Conservation (phyloP, 805 yeast species). For the Nakazawaea ishiwadae region DNA sequence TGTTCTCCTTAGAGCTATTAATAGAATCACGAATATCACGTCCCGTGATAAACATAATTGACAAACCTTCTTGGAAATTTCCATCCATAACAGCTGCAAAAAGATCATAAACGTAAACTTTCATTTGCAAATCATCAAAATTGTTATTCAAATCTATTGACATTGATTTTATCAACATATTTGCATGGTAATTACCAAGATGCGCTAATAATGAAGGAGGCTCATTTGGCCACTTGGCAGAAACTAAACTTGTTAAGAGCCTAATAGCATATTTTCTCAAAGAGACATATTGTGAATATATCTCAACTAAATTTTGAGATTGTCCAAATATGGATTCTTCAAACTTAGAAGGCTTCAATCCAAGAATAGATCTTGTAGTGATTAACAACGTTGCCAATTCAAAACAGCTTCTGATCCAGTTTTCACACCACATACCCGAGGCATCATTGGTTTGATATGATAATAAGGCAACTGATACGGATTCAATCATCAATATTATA, state of each 20-base stretch:
- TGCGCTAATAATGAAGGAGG: conserved; percentile 82
- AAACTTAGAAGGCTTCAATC: conserved; percentile 53
- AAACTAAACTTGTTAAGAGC: conserved; percentile 53
- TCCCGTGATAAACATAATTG: conserved; percentile 64
- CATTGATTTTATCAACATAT: conserved; percentile 53
- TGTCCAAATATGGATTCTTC: conserved; percentile 56
- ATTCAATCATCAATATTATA: conserved; percentile 44
- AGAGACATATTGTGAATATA: conserved; percentile 45
- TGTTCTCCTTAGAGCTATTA: conserved; percentile 12
- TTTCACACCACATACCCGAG: conserved; percentile 41
- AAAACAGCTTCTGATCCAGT: conserved; percentile 48
- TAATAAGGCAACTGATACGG: conserved; percentile 32
- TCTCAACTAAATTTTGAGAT: conserved; percentile 50
- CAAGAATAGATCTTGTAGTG: conserved; percentile 47
- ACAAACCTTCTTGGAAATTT: conserved; percentile 66
- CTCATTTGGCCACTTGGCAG: conserved; percentile 49
- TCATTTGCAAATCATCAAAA: conserved; percentile 47
- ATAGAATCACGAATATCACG: conserved; percentile 34
- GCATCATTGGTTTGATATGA: conserved; percentile 36
- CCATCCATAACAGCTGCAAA: conserved; percentile 66
- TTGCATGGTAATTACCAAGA: conserved; percentile 62
- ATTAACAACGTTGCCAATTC: conserved; percentile 54
- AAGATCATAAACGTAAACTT: conserved; percentile 55
- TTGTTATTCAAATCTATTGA: conserved; percentile 55
- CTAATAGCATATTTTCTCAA: conserved; percentile 50